Base-by-base conservation (phyloP, 1,284 basidiomycete genomes). In the Testicularia cyperi region DNA sequence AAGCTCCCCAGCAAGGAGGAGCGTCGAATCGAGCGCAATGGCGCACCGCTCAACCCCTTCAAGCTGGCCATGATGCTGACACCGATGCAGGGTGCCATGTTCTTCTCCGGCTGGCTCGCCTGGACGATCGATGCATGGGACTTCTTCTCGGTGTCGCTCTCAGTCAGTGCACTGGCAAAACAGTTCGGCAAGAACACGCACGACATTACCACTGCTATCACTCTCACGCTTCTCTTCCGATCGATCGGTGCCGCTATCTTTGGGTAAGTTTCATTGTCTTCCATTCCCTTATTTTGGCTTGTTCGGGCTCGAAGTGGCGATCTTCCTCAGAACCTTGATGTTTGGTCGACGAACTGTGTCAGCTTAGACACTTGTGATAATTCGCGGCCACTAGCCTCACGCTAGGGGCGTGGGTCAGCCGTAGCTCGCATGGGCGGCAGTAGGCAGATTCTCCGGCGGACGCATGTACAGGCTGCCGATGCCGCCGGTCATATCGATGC, bases 141-240 rank as follows among this genome's bases (percentile, higher is more conserved):
- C 48, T 75, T 74, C 35, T 75, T 75, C 56, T 55, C 65, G 22
- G 65, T 75, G 34, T 68, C 68, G 2, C 64, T 75, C 28, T 68
- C 67, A 20, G 65, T 71, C 38, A 31, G 32, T 6, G 38, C 44
- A 0, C 60, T 68, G 18, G 29, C 38, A 2, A 44, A 24, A 16
- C 35, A 54, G 33, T 68, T 66, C 45, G 8, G 51, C 32, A 43
- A 29, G 9, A 21, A 38, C 10, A 19, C 51, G 0, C 43, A 52
- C 32, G 39, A 62, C 38, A 58, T 72, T 37, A 72, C 68, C n/a
- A 70, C 68, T 7, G 83, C 90, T 6, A 92, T 98, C 74, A 97
- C 92, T 3, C 82, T 97, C 36, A 96, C 92, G 0, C 82, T 96
- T 1, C 84, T 97, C 23, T 90, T 95, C 80, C 85, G 94, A 40